phyloP scores from a whole-genome alignment of 257 asterid species.

The Hygrophila difformis region DNA sequence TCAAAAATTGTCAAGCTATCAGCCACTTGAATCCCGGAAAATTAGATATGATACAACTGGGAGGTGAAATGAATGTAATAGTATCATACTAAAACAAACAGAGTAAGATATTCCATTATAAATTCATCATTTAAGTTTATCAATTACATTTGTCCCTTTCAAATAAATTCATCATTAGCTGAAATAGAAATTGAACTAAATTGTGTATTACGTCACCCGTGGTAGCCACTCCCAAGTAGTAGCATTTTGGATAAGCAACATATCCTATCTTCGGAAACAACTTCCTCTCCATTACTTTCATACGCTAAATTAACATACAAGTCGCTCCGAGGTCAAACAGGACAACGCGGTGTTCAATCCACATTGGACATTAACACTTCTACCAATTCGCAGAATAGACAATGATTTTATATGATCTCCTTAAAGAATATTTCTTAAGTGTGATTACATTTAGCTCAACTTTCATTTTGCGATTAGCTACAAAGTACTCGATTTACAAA shows the following conservation, averaged over 20 bases:
- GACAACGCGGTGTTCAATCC: neutral
- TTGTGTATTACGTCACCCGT: too few relatives aligned
- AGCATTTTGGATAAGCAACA: neutral
- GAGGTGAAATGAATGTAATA: neutral
- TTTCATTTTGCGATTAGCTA: neutral
- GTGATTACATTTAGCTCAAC: neutral
- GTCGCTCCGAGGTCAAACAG: neutral
- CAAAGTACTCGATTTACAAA: too few relatives aligned
- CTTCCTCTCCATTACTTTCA: neutral
- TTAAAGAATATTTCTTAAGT: neutral
- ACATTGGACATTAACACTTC: neutral
- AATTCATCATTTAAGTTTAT: neutral
- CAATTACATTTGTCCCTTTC: too few relatives aligned
- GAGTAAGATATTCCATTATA: neutral
- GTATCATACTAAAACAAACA: neutral
- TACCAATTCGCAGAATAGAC: neutral
- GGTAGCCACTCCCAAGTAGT: too few relatives aligned
- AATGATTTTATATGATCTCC: neutral
- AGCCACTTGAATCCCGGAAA: too few relatives aligned
- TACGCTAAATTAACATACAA: neutral
- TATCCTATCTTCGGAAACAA: neutral
- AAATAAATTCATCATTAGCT: too few relatives aligned
- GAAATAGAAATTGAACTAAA: too few relatives aligned
- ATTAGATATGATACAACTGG: neutral
- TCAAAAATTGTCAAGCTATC: too few relatives aligned